Percentiles rank a stretch among this genome's conserved stretches.
Evolutionary conservation across 202 grass and related monocot genomes (phyloP).

Genomic region (Setaria viridis): DNA sequence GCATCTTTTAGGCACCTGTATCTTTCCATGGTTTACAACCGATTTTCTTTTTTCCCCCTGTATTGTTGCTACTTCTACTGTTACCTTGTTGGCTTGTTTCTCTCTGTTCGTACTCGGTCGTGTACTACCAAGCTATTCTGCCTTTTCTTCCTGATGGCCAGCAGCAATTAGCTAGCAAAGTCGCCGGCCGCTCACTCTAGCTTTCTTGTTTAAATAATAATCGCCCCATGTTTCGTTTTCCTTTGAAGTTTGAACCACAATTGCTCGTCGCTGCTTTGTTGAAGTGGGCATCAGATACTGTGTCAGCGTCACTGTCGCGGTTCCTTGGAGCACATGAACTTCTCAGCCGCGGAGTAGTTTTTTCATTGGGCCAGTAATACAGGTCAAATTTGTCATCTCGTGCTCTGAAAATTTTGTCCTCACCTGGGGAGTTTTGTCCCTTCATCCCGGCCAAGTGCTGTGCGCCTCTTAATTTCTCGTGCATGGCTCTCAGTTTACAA

Average conservation of each 20-base stretch:
- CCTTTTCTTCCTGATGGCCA: not conserved
- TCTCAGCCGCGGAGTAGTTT: conserved; percentile 1
- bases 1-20: conserved; percentile 12
- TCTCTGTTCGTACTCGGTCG: not conserved
- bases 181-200: not conserved
- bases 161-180: not conserved
- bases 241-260: not conserved
- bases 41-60: not conserved
- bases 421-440: conserved; percentile 32
- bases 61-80: not conserved
- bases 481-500: conserved; percentile 10
- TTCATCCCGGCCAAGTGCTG: conserved; percentile 43
- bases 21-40: not conserved
- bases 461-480: conserved; percentile 36
- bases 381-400: conserved; percentile 64
- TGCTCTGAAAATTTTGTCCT: conserved; percentile 41
- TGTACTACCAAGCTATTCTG: not conserved
- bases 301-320: conserved; percentile 47
- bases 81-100: not conserved
- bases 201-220: conserved; percentile 26
- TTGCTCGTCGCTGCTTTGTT: conserved; percentile 25
- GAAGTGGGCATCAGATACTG: conserved; percentile 35
- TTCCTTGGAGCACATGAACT: conserved; percentile 54
- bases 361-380: conserved; percentile 37
- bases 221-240: conserved; percentile 4